Conservation (phyloP, 306 rosid species). For the Sicyos edulis region DNA sequence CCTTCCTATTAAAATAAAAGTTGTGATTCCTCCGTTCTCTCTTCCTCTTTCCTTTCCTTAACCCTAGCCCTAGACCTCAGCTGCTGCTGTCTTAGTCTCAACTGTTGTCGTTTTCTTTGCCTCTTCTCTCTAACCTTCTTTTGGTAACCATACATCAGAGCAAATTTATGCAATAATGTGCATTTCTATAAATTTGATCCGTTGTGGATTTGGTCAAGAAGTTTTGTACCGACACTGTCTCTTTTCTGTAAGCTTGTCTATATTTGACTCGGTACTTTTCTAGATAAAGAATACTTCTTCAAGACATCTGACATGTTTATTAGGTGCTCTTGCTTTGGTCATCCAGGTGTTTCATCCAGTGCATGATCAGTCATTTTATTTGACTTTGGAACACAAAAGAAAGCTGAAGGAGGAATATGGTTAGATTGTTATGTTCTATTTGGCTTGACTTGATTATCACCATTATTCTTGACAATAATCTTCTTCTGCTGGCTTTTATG, state of each 20-base stretch:
- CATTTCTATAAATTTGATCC: background rate
- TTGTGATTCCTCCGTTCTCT: too few relatives aligned
- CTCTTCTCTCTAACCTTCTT: too few relatives aligned
- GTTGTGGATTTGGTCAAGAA: background rate
- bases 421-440: constrained; percentile 25
- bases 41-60: too few relatives aligned
- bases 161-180: background rate
- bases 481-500: constrained; percentile 10
- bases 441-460: background rate
- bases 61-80: too few relatives aligned
- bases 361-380: constrained; percentile 62
- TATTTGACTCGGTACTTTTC: background rate
- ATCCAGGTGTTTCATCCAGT: constrained; percentile 61
- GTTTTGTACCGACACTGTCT: background rate
- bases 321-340: background rate
- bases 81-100: too few relatives aligned
- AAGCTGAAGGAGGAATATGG: constrained; percentile 55
- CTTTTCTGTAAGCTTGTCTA: background rate
- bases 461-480: constrained; percentile 1
- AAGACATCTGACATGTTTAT: constrained; percentile 3
- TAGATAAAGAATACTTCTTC: background rate
- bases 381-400: constrained; percentile 52
- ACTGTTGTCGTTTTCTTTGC: too few relatives aligned
- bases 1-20: background rate
- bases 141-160: background rate